A percentile compares a stretch with the other conserved stretches of the same genome.
Evolutionary conservation across 192 early-diverging fungal species (phyloP).

Genomic region (Coemansia umbellata): DNA sequence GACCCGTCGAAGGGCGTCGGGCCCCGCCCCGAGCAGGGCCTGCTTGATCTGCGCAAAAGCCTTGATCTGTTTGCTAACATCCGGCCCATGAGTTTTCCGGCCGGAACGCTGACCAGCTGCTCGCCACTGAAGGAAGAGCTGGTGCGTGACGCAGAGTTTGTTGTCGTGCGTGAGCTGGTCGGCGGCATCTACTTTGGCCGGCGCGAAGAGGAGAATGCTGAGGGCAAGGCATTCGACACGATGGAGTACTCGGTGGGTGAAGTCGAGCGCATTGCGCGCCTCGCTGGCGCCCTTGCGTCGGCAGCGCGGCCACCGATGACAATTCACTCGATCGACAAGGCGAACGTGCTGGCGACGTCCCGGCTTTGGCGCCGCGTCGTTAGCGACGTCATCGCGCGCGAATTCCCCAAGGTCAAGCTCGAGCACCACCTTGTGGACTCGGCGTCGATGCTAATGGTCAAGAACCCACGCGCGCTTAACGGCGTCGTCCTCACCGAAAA

Average conservation of each 20-base stretch:
- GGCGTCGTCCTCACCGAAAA: constrained; percentile 97
- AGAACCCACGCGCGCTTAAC: constrained; percentile 84
- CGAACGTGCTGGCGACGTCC: constrained; percentile 96
- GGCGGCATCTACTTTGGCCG: constrained; percentile 98
- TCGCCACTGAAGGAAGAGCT: constrained; percentile 91
- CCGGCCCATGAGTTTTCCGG: constrained; percentile 91
- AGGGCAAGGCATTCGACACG: constrained; percentile 87
- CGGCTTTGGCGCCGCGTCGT: constrained; percentile 95
- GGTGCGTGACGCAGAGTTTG: constrained; percentile 87
- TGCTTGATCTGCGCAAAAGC: constrained; percentile 87
- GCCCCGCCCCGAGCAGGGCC: constrained; percentile 90
- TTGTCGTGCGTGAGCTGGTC: constrained; percentile 91
- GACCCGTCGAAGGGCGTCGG: constrained; percentile 65
- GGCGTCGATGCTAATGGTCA: constrained; percentile 95
- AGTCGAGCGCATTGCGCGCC: constrained; percentile 91
- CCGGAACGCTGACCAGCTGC: constrained; percentile 69
- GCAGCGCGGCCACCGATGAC: constrained; percentile 73
- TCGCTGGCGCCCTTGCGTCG: constrained; percentile 82
- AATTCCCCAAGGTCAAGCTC: constrained; percentile 85
- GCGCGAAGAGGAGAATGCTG: constrained; percentile 77
- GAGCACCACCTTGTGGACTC: constrained; percentile 96
- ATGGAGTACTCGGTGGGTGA: constrained; percentile 91
- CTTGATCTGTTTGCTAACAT: constrained; percentile 97
- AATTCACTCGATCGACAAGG: constrained; percentile 98
- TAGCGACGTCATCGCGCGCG: constrained; percentile 79